A percentile compares a stretch with the other conserved stretches of the same genome.
These are phyloP conservation scores for Talaromyces sp. DNA, from an alignment of 2,329 filamentous ascomycete species.

Conservation along the genomic window DNA sequence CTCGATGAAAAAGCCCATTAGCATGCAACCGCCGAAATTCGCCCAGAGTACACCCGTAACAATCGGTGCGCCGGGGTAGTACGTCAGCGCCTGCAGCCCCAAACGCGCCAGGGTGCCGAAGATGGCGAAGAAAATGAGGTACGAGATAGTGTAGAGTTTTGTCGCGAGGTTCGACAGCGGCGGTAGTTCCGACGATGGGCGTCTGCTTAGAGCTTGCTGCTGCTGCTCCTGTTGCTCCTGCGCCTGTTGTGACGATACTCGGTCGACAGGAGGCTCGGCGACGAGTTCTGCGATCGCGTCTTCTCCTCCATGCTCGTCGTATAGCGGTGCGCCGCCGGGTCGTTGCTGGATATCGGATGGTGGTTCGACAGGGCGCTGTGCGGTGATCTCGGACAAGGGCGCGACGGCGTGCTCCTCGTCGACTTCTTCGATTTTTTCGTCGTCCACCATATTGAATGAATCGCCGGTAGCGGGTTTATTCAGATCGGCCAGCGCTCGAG, in stretches of 20 bases:
- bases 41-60: slow-evolving; percentile 76
- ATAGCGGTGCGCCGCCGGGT: neutral
- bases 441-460: neutral
- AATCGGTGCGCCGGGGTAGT: slow-evolving; percentile 71
- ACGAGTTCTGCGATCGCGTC: slow-evolving; percentile 10
- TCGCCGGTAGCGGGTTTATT: neutral
- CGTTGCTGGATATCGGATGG: neutral
- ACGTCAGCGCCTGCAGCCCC: slow-evolving; percentile 72
- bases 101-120: slow-evolving; percentile 78
- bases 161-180: slow-evolving; percentile 49
- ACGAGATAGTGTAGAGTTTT: slow-evolving; percentile 67
- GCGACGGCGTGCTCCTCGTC: slow-evolving; percentile 5
- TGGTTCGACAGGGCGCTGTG: slow-evolving; percentile 1
- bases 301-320: neutral
- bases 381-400: slow-evolving; percentile 4
- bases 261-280: slow-evolving; percentile 4
- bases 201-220: neutral
- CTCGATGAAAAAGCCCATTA: slow-evolving; percentile 83
- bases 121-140: slow-evolving; percentile 80
- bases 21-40: slow-evolving; percentile 72
- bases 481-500: neutral
- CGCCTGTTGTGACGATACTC: neutral
- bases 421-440: neutral
- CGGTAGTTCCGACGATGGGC: slow-evolving; percentile 13
- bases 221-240: neutral